Conservation (phyloP, 176 grass and related monocot genomes). For the Tuctoria greenei region DNA sequence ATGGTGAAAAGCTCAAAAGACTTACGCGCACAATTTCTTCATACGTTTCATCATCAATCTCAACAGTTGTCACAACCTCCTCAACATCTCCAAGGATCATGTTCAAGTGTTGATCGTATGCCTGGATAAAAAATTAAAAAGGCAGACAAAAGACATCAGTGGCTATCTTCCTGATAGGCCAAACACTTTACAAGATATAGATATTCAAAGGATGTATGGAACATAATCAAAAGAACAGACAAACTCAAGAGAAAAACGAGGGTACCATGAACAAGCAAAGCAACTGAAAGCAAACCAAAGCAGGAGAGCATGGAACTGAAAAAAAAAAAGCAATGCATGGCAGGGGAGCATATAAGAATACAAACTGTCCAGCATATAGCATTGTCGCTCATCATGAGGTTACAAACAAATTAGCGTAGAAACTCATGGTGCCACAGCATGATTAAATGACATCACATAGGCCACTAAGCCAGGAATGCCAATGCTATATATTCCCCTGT, state of each 20-base stretch:
- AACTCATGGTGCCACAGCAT: no score
- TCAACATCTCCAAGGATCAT: constrained; percentile 99
- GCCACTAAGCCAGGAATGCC: background rate
- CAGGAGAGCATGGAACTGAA: background rate
- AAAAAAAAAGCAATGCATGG: background rate
- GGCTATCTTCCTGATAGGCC: background rate
- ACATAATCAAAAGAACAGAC: background rate
- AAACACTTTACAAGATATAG: background rate
- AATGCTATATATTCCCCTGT: background rate
- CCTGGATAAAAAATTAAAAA: constrained; percentile 52
- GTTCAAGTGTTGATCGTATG: constrained; percentile 98
- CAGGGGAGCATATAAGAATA: background rate
- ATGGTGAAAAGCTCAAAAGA: background rate
- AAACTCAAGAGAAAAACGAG: background rate
- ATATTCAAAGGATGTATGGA: background rate
- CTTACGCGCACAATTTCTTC: constrained; percentile 97
- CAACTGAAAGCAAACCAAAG: background rate
- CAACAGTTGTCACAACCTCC: constrained; percentile 86
- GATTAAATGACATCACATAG: background rate
- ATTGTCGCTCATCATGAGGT: no score
- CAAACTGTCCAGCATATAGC: background rate
- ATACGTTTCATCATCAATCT: constrained; percentile 98
- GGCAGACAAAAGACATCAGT: background rate
- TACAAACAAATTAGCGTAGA: no score
- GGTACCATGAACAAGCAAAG: background rate